Conservation (phyloP, 1,139 yeast species). For the Pichia cactophila region DNA sequence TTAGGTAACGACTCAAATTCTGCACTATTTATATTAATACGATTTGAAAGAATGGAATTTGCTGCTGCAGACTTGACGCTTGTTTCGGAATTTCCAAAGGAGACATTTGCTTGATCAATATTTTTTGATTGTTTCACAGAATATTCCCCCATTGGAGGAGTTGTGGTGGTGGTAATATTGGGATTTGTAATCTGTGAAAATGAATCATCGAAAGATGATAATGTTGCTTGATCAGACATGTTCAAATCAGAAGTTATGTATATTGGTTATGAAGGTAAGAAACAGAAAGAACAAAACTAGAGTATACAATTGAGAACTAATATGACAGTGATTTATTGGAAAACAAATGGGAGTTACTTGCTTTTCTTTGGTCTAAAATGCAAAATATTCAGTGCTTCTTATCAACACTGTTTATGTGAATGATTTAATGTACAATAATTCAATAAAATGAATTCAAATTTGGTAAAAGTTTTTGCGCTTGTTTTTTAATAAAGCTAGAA, state of each 20-base stretch:
- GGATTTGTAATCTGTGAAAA: constrained; percentile 14
- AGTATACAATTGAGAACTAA: not conserved
- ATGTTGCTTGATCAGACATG: constrained; percentile 29
- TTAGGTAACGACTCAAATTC: constrained; percentile 24
- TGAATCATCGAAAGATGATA: constrained; percentile 27
- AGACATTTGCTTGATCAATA: not conserved
- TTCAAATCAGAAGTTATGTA: not conserved
- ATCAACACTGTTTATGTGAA: not conserved
- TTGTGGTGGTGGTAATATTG: constrained; percentile 25
- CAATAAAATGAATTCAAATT: not conserved
- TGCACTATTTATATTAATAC: constrained; percentile 4
- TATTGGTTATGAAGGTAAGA: not conserved
- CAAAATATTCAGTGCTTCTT: not conserved
- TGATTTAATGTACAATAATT: not conserved
- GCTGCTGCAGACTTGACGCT: not conserved
- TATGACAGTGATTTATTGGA: not conserved
- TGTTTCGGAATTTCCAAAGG: not conserved
- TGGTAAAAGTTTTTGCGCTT: too few species aligned
- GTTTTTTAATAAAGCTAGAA: not conserved
- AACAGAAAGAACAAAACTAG: not conserved
- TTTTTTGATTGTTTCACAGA: constrained; percentile 1
- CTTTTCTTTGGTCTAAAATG: not conserved
- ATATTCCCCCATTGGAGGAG: constrained; percentile 26
- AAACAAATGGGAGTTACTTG: not conserved
- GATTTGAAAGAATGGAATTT: constrained; percentile 4